Base-by-base conservation (phyloP, 2,329 filamentous ascomycete genomes). In the Colletotrichum sp. region DNA sequence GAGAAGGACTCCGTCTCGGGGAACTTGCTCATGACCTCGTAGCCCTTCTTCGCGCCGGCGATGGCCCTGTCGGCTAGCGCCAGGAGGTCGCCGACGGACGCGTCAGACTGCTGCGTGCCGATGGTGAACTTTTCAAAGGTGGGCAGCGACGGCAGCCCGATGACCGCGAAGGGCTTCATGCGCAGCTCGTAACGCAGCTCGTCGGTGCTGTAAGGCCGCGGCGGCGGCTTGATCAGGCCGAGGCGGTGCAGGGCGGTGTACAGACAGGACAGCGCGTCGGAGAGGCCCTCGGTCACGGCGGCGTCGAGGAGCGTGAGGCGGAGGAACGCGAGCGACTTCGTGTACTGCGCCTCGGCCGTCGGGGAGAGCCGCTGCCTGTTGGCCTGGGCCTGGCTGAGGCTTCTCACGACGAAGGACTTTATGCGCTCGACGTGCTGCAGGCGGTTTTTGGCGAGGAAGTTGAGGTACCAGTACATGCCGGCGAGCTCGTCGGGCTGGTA, bases 391-490 rank as follows among this genome's bases (percentile, higher is more conserved):
- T 86, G 83, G 63, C 79, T 80, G 6, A 83, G 78, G 59, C 80
- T 83, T 16, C 81, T 83, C 54, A 87, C 82, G 8, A 92, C 87
- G 77, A 94, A 95, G 3, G 89, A 87, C 77, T 92, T 90, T 78
- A 97, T 95, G 67, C 94, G 90, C 77, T 95, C 92, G 29, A 93
- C 85, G 78, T 98, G 91, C 80, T 91, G 88, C 59, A 91, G 84
- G 75, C 93, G 87, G 69, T 93, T 90, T 80, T 92, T 90, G 79
- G 93, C 87, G 73, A 97, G 85, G 84, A 94, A 90, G 77, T 94
- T 90, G 76, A 98, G 85, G 81, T 98, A 95, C 92, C 94, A 97
- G 82, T 98, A 98, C 94, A 98, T 98, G 29, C 91, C 92, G 1
- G 92, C 90, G 12, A 97, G 87, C 82, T 99, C 97, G 81, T 98